Evolutionary conservation across 768 basidiomycete genomes (phyloP).

Genomic region (Pholiota conissans): DNA sequence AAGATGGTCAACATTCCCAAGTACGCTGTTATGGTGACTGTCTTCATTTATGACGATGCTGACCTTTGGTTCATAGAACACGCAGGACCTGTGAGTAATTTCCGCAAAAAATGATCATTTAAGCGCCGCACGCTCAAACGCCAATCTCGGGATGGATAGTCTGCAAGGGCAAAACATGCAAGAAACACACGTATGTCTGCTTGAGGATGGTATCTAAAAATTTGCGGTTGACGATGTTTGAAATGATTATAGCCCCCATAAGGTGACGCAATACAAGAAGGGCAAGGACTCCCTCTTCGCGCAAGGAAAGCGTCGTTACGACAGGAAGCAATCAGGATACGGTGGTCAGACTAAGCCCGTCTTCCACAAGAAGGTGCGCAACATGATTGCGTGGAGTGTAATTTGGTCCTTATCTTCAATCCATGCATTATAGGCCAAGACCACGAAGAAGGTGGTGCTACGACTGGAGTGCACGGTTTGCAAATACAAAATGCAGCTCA

Average conservation of each 20-base stretch:
- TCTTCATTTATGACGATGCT: constrained; percentile 1
- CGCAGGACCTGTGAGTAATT: constrained; percentile 89
- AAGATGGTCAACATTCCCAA: constrained; percentile 97
- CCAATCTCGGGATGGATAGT: constrained; percentile 37
- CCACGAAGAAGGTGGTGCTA: constrained; percentile 99
- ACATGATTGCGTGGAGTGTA: not conserved
- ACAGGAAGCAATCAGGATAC: constrained; percentile 98
- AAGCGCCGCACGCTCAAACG: constrained; percentile 1
- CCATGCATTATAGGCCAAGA: constrained; percentile 72
- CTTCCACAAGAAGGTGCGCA: constrained; percentile 98
- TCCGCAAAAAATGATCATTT: constrained; percentile 6
- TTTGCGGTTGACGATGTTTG: constrained; percentile 14
- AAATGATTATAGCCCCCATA: constrained; percentile 73
- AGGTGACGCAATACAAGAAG: constrained; percentile 99
- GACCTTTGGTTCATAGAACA: constrained; percentile 51
- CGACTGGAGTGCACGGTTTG: constrained; percentile 97
- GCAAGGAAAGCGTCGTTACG: constrained; percentile 99
- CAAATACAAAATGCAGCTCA: constrained; percentile 97
- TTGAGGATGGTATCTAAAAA: constrained; percentile 2
- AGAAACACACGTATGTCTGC: constrained; percentile 87
- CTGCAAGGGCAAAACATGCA: constrained; percentile 97
- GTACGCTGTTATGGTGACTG: constrained; percentile 46
- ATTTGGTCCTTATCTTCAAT: not conserved
- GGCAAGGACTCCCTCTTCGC: constrained; percentile 98
- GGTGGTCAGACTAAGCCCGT: constrained; percentile 99